Evolutionary conservation across 148 eudicot genomes (phyloP).

Genomic region (Diospyros kaki): DNA sequence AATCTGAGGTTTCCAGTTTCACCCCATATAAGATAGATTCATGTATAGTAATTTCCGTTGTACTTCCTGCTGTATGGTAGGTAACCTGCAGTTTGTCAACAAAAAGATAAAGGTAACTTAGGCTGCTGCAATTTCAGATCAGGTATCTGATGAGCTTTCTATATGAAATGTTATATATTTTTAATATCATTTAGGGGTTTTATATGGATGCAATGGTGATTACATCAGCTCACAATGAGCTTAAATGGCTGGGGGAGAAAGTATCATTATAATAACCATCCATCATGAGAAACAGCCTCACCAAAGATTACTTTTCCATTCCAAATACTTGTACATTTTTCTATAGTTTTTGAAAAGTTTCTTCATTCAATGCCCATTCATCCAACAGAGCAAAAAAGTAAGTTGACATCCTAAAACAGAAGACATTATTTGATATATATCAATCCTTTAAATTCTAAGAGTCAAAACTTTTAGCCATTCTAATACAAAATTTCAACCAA

Average conservation of each 20-base stretch:
- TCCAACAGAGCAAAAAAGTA: no score
- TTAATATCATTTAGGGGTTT: no score
- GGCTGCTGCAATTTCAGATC: neutral
- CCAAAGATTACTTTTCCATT: conserved; percentile 42
- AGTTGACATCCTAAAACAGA: no score
- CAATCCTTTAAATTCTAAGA: no score
- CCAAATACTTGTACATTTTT: conserved; percentile 57
- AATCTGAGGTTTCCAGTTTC: conserved; percentile 62
- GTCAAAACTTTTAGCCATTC: no score
- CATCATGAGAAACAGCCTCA: conserved; percentile 8
- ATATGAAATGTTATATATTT: no score
- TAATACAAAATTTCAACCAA: no score
- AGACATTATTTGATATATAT: no score
- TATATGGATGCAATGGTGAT: no score
- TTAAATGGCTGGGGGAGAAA: neutral
- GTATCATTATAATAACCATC: neutral
- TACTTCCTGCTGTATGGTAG: conserved; percentile 55
- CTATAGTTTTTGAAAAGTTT: conserved; percentile 43
- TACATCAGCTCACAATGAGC: neutral
- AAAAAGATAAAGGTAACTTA: neutral
- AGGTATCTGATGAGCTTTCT: neutral
- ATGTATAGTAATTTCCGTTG: conserved; percentile 53
- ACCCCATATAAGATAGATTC: conserved; percentile 59
- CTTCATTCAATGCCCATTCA: conserved; percentile 16
- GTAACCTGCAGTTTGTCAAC: conserved; percentile 30